Evolutionary conservation across 83 land plant species (phyloP).

Genomic region (Larix sibirica): DNA sequence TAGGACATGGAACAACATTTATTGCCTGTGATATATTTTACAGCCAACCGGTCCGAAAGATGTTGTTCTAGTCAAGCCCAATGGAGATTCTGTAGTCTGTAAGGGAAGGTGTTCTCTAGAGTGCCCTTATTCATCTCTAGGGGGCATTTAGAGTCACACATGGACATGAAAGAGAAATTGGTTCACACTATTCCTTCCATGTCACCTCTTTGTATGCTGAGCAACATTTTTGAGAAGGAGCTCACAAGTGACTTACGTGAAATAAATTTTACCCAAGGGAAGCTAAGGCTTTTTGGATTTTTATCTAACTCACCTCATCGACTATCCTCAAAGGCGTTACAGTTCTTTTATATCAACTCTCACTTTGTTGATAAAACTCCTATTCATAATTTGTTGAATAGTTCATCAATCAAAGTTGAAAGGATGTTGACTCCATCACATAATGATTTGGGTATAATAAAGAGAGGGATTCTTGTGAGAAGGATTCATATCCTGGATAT

Average conservation of each 20-base stretch:
- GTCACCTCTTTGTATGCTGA: constrained; percentile 58
- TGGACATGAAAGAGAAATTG: constrained; percentile 48
- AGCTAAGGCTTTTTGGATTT: constrained; percentile 69
- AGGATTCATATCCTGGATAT: no score
- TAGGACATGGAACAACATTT: constrained; percentile 39
- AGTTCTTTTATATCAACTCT: constrained; percentile 34
- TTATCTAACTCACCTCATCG: constrained; percentile 42
- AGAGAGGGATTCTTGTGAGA: background rate
- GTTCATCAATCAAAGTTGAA: no score
- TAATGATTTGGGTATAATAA: no score
- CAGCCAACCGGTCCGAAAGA: constrained; percentile 92
- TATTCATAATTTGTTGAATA: no score
- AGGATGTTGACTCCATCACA: no score
- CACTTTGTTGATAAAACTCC: no score
- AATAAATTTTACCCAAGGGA: constrained; percentile 52
- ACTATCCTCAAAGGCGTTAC: constrained; percentile 54
- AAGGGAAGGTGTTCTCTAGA: constrained; percentile 65
- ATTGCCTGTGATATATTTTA: constrained; percentile 79
- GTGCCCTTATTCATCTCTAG: constrained; percentile 66
- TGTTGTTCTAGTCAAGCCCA: constrained; percentile 61
- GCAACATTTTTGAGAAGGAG: constrained; percentile 60
- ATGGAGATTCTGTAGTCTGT: constrained; percentile 50
- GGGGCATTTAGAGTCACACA: constrained; percentile 67
- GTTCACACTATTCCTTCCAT: constrained; percentile 41
- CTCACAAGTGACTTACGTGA: constrained; percentile 42